Evolutionary conservation across 1,284 basidiomycete species (phyloP), one percentile per base, ranked within the genome.

Genomic region (Trametes pubescens): DNA sequence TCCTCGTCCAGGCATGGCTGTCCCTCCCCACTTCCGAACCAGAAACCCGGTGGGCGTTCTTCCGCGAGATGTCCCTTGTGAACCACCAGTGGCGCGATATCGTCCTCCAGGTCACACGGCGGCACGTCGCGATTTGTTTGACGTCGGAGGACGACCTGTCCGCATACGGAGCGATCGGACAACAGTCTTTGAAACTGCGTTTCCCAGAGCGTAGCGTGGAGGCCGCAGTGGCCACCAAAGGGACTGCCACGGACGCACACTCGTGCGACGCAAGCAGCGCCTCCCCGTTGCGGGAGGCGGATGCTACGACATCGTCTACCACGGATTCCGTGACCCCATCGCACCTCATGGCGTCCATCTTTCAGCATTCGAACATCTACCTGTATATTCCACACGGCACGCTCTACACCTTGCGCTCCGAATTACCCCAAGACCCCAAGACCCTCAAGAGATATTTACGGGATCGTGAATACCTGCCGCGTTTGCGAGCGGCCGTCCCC

Each of bases 101-200:
- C 7, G 47, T 48, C 21, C 32, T 53, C 2, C 40, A 22, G 5
- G 32, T 59, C 13, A 40, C 51, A 2, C 46, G 22, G 32, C 43
- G 51, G 32, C 16, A 47, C 29, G 51, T 59, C 32, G 13, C 9
- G 29, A 26, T 53, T 8, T 34, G 49, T 14, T 29, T 47, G 14
- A 29, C 11, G 21, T 53, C 58, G 5, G 44, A 48, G 26, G 51
- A 34, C 2, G 49, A 59, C 34, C 51, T 59, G 13, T 51, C 51
- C 7, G 49, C 22, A 7, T 59, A 59, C 32, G 21, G 35, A 9
- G 9, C 29, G 9, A 26, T 59, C 37, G 57, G 57, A 16, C 32
- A 14, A 8, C 8, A 4, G 26, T 43, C 34, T 0, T 6, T 46
- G 34, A 18, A 21, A 8, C 22, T 11, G 9, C 24, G 14, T 10